Evolutionary conservation across 2,329 filamentous ascomycete genomes (phyloP).

Genomic region (Dryadomyces quercivorus): DNA sequence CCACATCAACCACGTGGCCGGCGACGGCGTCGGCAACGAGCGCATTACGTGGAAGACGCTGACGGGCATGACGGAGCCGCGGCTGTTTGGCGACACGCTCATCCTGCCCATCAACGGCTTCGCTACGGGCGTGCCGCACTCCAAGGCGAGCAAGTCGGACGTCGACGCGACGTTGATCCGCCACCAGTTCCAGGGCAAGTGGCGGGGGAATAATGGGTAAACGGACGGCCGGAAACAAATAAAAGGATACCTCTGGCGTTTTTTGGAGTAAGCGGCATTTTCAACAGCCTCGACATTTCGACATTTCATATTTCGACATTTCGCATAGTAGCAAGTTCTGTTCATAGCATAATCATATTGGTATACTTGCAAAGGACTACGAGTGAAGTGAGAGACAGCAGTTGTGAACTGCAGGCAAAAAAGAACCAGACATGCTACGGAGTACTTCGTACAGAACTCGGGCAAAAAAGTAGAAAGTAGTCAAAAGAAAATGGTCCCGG

Average conservation of each 20-base stretch:
- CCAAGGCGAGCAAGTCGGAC: conserved; percentile 5
- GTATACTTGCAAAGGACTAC: too few relatives aligned
- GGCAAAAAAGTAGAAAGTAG: background rate
- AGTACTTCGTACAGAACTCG: too few relatives aligned
- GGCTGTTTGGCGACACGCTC: conserved; percentile 13
- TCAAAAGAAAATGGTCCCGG: conserved; percentile 11
- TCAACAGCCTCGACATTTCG: too few relatives aligned
- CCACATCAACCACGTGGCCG: conserved; percentile 14
- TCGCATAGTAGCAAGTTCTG: too few relatives aligned
- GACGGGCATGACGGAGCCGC: conserved; percentile 10
- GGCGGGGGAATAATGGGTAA: conserved; percentile 6
- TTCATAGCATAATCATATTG: too few relatives aligned
- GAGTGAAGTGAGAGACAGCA: too few relatives aligned
- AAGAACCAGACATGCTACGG: too few relatives aligned
- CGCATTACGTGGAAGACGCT: conserved; percentile 10
- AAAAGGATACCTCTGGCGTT: background rate
- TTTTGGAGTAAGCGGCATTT: background rate
- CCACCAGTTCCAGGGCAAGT: conserved; percentile 10
- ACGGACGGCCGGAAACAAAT: background rate
- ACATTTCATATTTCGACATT: too few relatives aligned
- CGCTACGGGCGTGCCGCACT: conserved; percentile 13
- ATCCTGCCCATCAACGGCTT: conserved; percentile 14
- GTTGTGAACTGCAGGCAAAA: too few relatives aligned
- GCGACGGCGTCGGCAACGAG: conserved; percentile 6
- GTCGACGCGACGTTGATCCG: conserved; percentile 3